These are phyloP conservation scores for Arxiozyma slooffiae DNA, from an alignment of 1,139 yeast genomes.

Conservation along the genomic window DNA sequence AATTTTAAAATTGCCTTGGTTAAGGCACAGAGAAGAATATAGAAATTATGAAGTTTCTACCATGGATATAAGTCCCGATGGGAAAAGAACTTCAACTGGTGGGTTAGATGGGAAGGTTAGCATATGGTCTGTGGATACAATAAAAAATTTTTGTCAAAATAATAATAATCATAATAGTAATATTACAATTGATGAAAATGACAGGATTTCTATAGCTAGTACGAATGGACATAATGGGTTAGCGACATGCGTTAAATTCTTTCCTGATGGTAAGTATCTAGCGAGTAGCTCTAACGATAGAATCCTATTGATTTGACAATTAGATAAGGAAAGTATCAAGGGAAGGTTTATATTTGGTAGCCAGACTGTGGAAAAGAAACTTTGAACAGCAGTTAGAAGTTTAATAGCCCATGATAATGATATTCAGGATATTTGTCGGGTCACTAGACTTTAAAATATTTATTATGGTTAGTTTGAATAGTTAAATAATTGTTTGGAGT, in stretches of 20 bases:
- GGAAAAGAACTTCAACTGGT: slow-evolving; percentile 81
- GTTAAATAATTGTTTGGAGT: slow-evolving; percentile 88
- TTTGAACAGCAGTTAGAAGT: slow-evolving; percentile 87
- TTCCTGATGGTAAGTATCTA: slow-evolving; percentile 81
- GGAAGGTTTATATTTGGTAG: slow-evolving; percentile 43
- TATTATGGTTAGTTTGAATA: slow-evolving; percentile 88
- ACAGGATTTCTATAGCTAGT: slow-evolving; percentile 54
- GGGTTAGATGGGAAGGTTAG: slow-evolving; percentile 91
- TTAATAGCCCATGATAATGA: slow-evolving; percentile 95
- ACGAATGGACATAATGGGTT: slow-evolving; percentile 89
- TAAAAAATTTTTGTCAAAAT: slow-evolving; percentile 24
- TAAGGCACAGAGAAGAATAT: slow-evolving; percentile 68
- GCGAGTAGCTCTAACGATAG: slow-evolving; percentile 96
- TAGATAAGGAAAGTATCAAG: slow-evolving; percentile 66
- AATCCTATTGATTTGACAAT: slow-evolving; percentile 85
- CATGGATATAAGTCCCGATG: slow-evolving; percentile 70
- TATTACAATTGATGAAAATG: slow-evolving; percentile 27
- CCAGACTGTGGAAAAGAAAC: slow-evolving; percentile 58
- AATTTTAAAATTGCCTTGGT: slow-evolving; percentile 76
- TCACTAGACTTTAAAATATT: slow-evolving; percentile 84
- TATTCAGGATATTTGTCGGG: slow-evolving; percentile 96
- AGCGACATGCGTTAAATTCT: slow-evolving; percentile 83
- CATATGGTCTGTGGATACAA: slow-evolving; percentile 72
- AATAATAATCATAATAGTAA: slow-evolving; percentile 7
- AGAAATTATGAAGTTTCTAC: slow-evolving; percentile 79